Conservation (phyloP, 208 protist species). For the Strigomonas galati region DNA sequence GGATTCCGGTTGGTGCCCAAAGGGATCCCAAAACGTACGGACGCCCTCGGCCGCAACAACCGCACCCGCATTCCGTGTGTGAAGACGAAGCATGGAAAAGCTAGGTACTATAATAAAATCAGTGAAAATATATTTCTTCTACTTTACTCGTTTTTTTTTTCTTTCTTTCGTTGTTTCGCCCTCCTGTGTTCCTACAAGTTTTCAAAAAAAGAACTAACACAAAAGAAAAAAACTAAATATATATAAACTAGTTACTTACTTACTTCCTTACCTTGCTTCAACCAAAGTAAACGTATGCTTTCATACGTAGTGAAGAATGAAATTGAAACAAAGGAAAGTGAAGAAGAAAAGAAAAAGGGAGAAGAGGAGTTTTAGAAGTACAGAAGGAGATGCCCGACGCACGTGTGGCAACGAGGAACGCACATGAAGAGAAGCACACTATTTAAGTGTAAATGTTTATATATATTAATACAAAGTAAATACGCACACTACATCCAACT, state of each 20-base stretch:
- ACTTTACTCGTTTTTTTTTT: neutral
- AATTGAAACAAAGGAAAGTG: slow-evolving; percentile 6
- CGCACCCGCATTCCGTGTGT: slow-evolving; percentile 19
- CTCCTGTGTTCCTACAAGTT: neutral
- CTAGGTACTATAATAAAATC: slow-evolving; percentile 3
- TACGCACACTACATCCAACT: no score
- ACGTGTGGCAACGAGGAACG: no score
- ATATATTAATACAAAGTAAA: no score
- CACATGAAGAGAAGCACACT: no score
- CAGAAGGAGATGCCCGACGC: neutral
- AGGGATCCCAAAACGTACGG: slow-evolving; percentile 83
- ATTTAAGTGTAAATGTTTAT: no score
- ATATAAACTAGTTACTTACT: slow-evolving; percentile 8
- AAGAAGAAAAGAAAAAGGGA: slow-evolving; percentile 9
- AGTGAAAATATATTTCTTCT: neutral
- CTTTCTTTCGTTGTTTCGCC: neutral
- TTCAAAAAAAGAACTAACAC: neutral
- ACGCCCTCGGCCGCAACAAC: slow-evolving; percentile 18
- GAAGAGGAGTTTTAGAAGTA: neutral
- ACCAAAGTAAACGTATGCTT: slow-evolving; percentile 9
- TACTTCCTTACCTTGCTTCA: neutral
- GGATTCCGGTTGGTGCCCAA: slow-evolving; percentile 85
- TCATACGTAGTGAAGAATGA: no score
- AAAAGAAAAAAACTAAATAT: neutral
- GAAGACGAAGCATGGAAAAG: slow-evolving; percentile 43